Base-by-base conservation (phyloP, 805 yeast genomes). In the Phaffomyces opuntiae region DNA sequence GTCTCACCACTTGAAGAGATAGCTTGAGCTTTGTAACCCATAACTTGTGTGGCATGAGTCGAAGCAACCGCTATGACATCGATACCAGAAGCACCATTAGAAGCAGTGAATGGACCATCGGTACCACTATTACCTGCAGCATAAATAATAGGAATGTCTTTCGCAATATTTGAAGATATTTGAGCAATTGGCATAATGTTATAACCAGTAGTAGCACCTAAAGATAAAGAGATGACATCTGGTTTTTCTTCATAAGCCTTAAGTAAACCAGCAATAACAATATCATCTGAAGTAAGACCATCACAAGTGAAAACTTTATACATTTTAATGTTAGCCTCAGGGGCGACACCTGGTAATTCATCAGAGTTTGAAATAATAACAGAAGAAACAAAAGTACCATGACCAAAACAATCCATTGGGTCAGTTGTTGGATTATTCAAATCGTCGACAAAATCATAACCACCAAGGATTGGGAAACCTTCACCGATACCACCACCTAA, bases 361-460 rank as follows among this genome's bases (percentile, higher is more conserved):
- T 42, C 42, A 31, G 47, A 42, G 26, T 50, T 32, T 29, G 47
- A 49, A 24, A 49, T 35, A 34, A 49, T 49, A 27, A 49, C 38
- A 25, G 53, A 47, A 16, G 51, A 42, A 19, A 49, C 53, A 40
- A 49, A 52, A 7, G 53, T 49, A 44, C 55, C 53, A 34, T 52
- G 55, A 34, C 55, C 55, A 13, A 34, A 45, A 48, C 53, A 49
- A 43, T 52, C 55, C 43, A 46, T 45, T 27, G 51, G 50, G 21
- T 48, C 49, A 21, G 31, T 19, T 8, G 45, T 26, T 35, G 55
- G 53, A 34, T 48, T 42, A 5, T 33, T 9, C 1, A 37, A 21
- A 19, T 49, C 49, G 1, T 24, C 38, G 31, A 31, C 24, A 42
- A 45, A 49, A 36, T 48, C 53, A 26, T 44, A 42, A 39, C 55